phyloP scores from a whole-genome alignment of 2,329 filamentous ascomycete species.

The Penicillium sp. region DNA sequence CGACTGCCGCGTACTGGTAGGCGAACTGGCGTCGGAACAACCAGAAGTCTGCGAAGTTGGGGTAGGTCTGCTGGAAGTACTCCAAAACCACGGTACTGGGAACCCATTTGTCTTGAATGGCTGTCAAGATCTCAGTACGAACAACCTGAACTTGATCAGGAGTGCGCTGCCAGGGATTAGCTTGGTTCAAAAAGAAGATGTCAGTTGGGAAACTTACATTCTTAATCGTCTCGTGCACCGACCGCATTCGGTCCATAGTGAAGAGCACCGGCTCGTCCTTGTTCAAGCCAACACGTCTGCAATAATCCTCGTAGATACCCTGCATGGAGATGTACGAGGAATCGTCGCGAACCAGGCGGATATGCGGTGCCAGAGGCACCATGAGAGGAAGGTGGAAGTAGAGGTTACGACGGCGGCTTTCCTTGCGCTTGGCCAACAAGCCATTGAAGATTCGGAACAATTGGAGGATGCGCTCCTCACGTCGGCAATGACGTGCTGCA shows the following conservation, averaged over 20 bases:
- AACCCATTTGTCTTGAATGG: slow-evolving; percentile 93
- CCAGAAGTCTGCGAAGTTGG: slow-evolving; percentile 93
- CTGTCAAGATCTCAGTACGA: slow-evolving; percentile 86
- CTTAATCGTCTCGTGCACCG: slow-evolving; percentile 69
- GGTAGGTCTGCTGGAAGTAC: slow-evolving; percentile 86
- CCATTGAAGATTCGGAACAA: slow-evolving; percentile 98
- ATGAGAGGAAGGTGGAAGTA: slow-evolving; percentile 96
- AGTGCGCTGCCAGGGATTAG: slow-evolving; percentile 43
- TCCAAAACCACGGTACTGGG: slow-evolving; percentile 78
- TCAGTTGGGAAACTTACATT: slow-evolving; percentile 36
- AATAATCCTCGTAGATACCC: slow-evolving; percentile 95
- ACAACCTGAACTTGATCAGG: slow-evolving; percentile 70
- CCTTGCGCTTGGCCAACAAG: slow-evolving; percentile 86
- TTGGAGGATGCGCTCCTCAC: slow-evolving; percentile 93
- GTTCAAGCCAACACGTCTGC: slow-evolving; percentile 77
- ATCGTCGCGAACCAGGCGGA: slow-evolving; percentile 94
- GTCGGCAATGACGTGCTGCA: slow-evolving; percentile 83
- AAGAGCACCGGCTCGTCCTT: slow-evolving; percentile 96
- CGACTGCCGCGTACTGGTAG: slow-evolving; percentile 90
- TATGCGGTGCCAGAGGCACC: slow-evolving; percentile 91
- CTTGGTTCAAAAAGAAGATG: not conserved
- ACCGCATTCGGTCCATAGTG: slow-evolving; percentile 89
- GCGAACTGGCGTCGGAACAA: slow-evolving; percentile 96
- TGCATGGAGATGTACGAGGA: slow-evolving; percentile 91
- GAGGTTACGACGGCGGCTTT: slow-evolving; percentile 87